phyloP scores from a whole-genome alignment of 257 asterid genomes.

The Avicennia marina region DNA sequence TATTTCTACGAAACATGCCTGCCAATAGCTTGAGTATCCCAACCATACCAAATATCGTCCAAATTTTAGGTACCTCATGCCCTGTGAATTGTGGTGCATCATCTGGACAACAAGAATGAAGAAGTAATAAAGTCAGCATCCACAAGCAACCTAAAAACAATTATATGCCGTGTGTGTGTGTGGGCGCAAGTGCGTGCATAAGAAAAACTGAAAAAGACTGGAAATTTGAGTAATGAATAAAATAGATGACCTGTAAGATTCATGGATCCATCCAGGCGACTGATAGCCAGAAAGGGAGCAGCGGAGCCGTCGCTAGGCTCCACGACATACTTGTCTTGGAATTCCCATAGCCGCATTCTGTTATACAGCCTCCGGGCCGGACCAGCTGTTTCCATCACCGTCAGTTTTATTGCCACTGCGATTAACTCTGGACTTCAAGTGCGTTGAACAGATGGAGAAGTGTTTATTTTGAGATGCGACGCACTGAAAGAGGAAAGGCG shows the following conservation, averaged over 20 bases:
- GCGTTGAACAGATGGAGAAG: too few relatives aligned
- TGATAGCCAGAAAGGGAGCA: constrained; percentile 49
- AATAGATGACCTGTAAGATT: constrained; percentile 41
- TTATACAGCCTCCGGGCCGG: constrained; percentile 61
- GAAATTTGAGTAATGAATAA: background rate
- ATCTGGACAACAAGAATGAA: constrained; percentile 33
- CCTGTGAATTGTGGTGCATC: constrained; percentile 60
- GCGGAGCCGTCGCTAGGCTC: constrained; percentile 88
- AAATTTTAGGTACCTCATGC: constrained; percentile 75
- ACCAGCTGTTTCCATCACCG: constrained; percentile 66
- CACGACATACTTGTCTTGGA: constrained; percentile 73
- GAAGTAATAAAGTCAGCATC: background rate
- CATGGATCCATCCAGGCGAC: constrained; percentile 69
- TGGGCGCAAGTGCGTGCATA: too few relatives aligned
- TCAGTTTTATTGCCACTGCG: constrained; percentile 19
- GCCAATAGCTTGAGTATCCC: constrained; percentile 81
- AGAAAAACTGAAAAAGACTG: background rate
- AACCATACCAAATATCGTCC: constrained; percentile 70
- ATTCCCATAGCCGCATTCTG: constrained; percentile 88
- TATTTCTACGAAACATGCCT: too few relatives aligned
- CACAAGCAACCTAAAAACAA: background rate
- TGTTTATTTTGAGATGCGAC: too few relatives aligned
- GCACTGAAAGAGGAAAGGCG: too few relatives aligned
- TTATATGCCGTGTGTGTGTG: too few relatives aligned
- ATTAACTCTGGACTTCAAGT: too few relatives aligned